Base-by-base conservation (phyloP, 2,329 filamentous ascomycete species). In the Colletotrichum lupini region DNA sequence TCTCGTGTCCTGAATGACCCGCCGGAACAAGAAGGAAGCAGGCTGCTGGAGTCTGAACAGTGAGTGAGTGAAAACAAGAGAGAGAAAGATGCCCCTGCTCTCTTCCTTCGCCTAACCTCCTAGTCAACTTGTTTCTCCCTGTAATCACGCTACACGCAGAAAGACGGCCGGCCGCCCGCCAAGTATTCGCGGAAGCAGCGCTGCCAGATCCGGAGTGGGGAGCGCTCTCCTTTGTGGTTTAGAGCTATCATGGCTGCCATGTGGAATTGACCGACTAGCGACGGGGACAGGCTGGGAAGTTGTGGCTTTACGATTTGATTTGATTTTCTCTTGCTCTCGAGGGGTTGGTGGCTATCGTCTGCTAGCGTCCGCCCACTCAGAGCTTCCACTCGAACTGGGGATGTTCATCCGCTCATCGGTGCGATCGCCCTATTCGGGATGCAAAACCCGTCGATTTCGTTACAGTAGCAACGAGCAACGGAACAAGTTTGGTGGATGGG, bases 241-340 rank as follows among this genome's bases (percentile, higher is more conserved):
- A 67, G 68, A 63, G 57, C 72, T 65, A 66, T 66, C 73, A 73
- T 73, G 73, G 73, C 70, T 75, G 73, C 73, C 73, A 75, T 75
- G 73, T 75, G 73, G 73, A 52, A 75, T 64, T 49, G 42, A 30
- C 53, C 60, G 66, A 64, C 59, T 69, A 60, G 66, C 53, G 12
- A 60, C 22, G 59, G 66, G 55, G 66, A 63, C 59, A 2, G 55
- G 55, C 59, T 72, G 30, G 24, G 19, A 42, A 42, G 37, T 19
- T 42, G 16, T 62, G 35, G 46, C 53, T 56, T 49, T 68, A 59
- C 53, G 22, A 60, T 42, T 60, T 32, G 30, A 32, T 32, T 26
- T 49, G 5, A n/a, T 46, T 70, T 59, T 66, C 9, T 24, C 30
- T 28, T 22, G 56, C 22, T 24, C 16, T 37, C 24, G 28, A 35